Percentiles rank a stretch among this genome's conserved stretches.
Conservation (phyloP, 306 rosid species). For the Carpinus fangiana region DNA sequence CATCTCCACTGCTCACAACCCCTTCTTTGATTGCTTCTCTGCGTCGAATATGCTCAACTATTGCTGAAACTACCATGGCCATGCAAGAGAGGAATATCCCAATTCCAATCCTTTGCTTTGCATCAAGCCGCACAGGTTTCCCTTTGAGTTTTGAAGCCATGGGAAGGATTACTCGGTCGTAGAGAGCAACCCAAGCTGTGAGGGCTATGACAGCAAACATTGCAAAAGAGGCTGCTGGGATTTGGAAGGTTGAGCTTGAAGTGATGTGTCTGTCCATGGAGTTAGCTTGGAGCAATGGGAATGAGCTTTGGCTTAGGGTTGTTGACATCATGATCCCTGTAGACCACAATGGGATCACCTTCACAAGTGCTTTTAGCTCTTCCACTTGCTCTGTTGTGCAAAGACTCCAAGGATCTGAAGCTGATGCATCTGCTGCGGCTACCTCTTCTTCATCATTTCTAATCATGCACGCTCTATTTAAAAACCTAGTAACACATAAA, state of each 20-base stretch:
- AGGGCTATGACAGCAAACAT: slow-evolving; percentile 45
- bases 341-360: slow-evolving; percentile 68
- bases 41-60: slow-evolving; percentile 48
- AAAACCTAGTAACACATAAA: slow-evolving; percentile 33
- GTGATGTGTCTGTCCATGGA: slow-evolving; percentile 63
- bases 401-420: slow-evolving; percentile 58
- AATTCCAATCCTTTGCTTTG: slow-evolving; percentile 58
- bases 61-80: slow-evolving; percentile 46
- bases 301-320: slow-evolving; percentile 48
- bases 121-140: slow-evolving; percentile 38
- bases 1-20: slow-evolving; percentile 29
- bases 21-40: slow-evolving; percentile 43
- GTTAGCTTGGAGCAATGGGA: slow-evolving; percentile 60
- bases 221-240: slow-evolving; percentile 66
- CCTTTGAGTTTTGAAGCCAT: slow-evolving; percentile 56
- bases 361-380: slow-evolving; percentile 61
- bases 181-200: slow-evolving; percentile 45
- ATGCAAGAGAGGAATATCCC: slow-evolving; percentile 48
- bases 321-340: slow-evolving; percentile 46
- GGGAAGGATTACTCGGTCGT: slow-evolving; percentile 54
- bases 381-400: slow-evolving; percentile 74
- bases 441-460: slow-evolving; percentile 41
- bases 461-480: slow-evolving; percentile 64
- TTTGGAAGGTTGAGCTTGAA: slow-evolving; percentile 34
- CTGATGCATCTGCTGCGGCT: slow-evolving; percentile 43